Percentiles rank a stretch among this genome's conserved stretches.
Conservation (phyloP, 345 rosid species). For the Rhodomyrtus tomentosa region DNA sequence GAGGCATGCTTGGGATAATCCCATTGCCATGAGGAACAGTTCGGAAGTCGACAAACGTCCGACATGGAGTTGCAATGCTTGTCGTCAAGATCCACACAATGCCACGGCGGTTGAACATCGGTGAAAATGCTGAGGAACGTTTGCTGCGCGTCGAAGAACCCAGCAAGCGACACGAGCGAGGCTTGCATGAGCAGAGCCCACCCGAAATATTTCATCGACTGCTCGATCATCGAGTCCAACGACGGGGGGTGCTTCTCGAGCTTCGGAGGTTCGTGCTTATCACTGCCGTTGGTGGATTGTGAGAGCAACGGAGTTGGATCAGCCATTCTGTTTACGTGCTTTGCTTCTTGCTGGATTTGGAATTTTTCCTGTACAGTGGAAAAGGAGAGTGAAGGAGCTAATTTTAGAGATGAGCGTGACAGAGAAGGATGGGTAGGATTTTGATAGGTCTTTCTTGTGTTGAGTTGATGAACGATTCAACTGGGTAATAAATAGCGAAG, state of each 20-base stretch:
- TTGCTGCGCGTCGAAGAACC: constrained; percentile 55
- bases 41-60: constrained; percentile 26
- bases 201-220: constrained; percentile 22
- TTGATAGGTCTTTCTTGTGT: neutral
- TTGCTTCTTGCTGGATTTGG: neutral
- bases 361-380: neutral
- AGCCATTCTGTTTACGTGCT: neutral
- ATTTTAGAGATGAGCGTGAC: neutral
- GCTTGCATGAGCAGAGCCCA: constrained; percentile 35
- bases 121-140: constrained; percentile 51
- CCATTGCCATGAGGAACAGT: constrained; percentile 35
- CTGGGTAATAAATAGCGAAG: neutral
- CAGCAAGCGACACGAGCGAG: constrained; percentile 34
- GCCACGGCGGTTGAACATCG: constrained; percentile 49
- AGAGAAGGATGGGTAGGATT: neutral
- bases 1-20: constrained; percentile 18
- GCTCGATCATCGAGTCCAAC: constrained; percentile 29
- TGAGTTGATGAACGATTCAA: neutral
- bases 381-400: neutral
- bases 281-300: neutral
- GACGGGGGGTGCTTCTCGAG: constrained; percentile 6
- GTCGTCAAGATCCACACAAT: constrained; percentile 16
- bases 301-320: neutral
- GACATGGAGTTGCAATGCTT: constrained; percentile 5
- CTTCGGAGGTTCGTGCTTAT: neutral